These are phyloP conservation scores for Sanghuangporus weigelae DNA, from an alignment of 1,284 basidiomycete species.

Conservation along the genomic window DNA sequence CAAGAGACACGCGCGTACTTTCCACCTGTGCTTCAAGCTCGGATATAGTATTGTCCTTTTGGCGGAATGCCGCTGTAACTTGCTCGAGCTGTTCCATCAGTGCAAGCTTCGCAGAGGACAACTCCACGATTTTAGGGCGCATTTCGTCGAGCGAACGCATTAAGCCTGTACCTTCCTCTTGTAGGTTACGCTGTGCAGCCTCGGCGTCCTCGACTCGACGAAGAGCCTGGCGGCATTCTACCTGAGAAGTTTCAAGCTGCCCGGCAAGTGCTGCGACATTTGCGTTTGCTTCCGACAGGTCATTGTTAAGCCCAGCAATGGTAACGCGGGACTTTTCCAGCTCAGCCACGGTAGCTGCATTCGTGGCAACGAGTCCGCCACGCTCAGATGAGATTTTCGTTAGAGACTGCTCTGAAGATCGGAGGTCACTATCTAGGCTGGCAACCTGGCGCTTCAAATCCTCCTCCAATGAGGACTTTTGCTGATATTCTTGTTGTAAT, in stretches of 20 bases:
- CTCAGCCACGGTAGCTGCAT: slow-evolving; percentile 41
- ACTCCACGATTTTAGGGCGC: slow-evolving; percentile 77
- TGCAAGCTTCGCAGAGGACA: slow-evolving; percentile 64
- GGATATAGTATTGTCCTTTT: slow-evolving; percentile 52
- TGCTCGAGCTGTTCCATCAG: slow-evolving; percentile 56
- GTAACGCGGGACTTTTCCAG: slow-evolving; percentile 40
- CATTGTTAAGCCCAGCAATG: slow-evolving; percentile 49
- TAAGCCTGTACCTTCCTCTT: slow-evolving; percentile 64
- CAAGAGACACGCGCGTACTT: slow-evolving; percentile 45
- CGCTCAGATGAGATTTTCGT: slow-evolving; percentile 39
- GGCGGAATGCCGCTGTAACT: slow-evolving; percentile 47
- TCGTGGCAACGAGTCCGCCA: slow-evolving; percentile 43
- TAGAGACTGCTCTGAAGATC: slow-evolving; percentile 38
- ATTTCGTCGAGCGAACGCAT: slow-evolving; percentile 78
- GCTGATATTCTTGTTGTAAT: slow-evolving; percentile 41
- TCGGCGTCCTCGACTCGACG: slow-evolving; percentile 72
- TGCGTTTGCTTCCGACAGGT: slow-evolving; percentile 48
- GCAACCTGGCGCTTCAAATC: slow-evolving; percentile 43
- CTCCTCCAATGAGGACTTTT: slow-evolving; percentile 35
- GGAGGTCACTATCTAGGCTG: slow-evolving; percentile 38
- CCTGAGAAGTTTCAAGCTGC: slow-evolving; percentile 54
- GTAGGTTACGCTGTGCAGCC: slow-evolving; percentile 60
- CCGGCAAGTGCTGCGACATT: slow-evolving; percentile 49
- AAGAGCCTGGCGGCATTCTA: slow-evolving; percentile 52
- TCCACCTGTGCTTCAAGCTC: slow-evolving; percentile 56